These are phyloP conservation scores for Funneliformis caledonium DNA, from an alignment of 371 early-diverging fungal genomes.

Conservation along the genomic window DNA sequence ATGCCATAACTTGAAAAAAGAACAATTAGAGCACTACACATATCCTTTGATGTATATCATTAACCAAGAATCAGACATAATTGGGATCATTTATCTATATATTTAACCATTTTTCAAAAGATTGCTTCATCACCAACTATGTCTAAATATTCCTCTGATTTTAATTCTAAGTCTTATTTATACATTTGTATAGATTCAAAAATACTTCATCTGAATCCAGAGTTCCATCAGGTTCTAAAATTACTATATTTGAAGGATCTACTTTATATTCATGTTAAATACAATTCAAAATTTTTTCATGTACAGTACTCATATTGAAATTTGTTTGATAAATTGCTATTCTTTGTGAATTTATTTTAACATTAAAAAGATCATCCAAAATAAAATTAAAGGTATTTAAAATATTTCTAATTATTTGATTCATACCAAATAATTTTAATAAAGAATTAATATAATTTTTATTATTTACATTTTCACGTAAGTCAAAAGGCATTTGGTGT, in stretches of 20 bases:
- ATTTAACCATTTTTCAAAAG: too few species aligned
- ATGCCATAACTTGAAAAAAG: too few species aligned
- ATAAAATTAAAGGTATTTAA: not conserved
- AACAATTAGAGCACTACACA: too few species aligned
- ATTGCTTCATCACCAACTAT: too few species aligned
- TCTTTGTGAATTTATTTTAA: not conserved
- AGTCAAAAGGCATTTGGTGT: not conserved
- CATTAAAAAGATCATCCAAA: not conserved
- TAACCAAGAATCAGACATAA: too few species aligned
- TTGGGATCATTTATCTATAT: too few species aligned
- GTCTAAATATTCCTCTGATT: too few species aligned
- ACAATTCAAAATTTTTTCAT: not conserved
- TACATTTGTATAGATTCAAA: slow-evolving; percentile 1
- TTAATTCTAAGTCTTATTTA: not conserved
- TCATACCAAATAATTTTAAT: not conserved
- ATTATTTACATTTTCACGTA: not conserved
- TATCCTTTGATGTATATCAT: too few species aligned
- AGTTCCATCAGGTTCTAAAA: not conserved
- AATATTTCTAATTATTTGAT: not conserved
- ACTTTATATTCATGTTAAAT: not conserved
- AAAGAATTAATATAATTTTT: not conserved
- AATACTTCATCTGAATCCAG: not conserved
- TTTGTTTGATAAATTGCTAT: not conserved
- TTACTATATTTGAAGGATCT: not conserved
- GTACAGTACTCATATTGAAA: not conserved